A percentile compares a stretch with the other conserved stretches of the same genome.
Conservation (phyloP, 1,284 basidiomycete species). For the Malassezia obtusa region DNA sequence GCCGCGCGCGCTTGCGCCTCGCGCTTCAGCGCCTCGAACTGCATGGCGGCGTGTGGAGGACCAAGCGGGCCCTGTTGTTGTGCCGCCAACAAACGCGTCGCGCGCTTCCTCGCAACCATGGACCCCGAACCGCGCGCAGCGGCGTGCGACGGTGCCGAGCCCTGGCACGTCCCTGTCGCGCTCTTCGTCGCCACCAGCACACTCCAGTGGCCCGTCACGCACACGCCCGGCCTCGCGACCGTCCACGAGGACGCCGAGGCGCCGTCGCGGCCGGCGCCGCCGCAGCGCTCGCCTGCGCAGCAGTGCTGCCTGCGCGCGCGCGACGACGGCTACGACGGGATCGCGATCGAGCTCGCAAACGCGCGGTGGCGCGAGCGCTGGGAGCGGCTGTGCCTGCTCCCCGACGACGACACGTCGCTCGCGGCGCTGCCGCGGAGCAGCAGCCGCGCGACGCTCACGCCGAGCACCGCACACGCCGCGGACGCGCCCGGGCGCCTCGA, state of each 20-base stretch:
- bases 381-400: conserved; percentile 69
- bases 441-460: conserved; percentile 24
- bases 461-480: conserved; percentile 6
- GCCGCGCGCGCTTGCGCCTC: conserved; percentile 3
- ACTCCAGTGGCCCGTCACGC: not conserved
- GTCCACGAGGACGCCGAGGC: not conserved
- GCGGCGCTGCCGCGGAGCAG: conserved; percentile 25
- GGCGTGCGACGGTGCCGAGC: not conserved
- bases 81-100: not conserved
- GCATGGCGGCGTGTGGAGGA: not conserved
- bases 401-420: conserved; percentile 12
- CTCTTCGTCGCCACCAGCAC: not conserved
- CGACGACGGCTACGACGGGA: conserved; percentile 52
- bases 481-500: conserved; percentile 49
- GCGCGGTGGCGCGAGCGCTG: conserved; percentile 76
- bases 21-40: conserved; percentile 13
- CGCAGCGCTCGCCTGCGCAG: conserved; percentile 14
- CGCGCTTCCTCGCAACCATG: not conserved
- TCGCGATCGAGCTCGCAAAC: conserved; percentile 79
- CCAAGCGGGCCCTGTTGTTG: not conserved
- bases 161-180: not conserved
- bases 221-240: not conserved
- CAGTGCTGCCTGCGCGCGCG: conserved; percentile 23
- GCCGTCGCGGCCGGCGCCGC: not conserved
- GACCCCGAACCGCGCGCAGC: not conserved